Conservation (phyloP, 371 early-diverging fungal genomes). For the Quaeritorhiza haematococci region DNA sequence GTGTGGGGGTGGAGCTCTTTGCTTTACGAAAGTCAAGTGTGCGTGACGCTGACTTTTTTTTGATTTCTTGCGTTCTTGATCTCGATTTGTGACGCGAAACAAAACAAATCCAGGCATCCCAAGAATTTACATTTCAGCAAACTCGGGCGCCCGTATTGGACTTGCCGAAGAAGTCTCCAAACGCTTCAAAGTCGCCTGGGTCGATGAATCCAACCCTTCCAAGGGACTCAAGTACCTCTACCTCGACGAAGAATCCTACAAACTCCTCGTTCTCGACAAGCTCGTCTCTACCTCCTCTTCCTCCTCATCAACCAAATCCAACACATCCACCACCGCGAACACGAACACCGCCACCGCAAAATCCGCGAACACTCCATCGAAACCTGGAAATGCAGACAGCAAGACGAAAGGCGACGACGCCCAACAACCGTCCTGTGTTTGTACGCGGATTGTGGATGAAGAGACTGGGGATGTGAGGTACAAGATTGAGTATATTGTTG, state of each 20-base stretch:
- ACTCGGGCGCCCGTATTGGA: slow-evolving; percentile 99
- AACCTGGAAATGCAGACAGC: slow-evolving; percentile 35
- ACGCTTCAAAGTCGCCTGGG: slow-evolving; percentile 84
- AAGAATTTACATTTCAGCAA: slow-evolving; percentile 94
- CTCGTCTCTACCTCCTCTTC: no score
- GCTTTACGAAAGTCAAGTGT: no score
- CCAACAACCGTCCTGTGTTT: slow-evolving; percentile 55
- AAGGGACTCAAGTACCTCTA: slow-evolving; percentile 93
- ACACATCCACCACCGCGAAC: no score
- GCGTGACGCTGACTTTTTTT: background rate
- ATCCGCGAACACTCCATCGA: slow-evolving; percentile 20
- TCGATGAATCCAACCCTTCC: slow-evolving; percentile 68
- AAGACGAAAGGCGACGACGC: slow-evolving; percentile 48
- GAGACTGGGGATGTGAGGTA: slow-evolving; percentile 74
- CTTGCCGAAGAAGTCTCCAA: slow-evolving; percentile 87
- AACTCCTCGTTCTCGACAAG: slow-evolving; percentile 5
- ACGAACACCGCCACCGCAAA: no score
- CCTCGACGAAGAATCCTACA: slow-evolving; percentile 65
- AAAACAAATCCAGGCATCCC: slow-evolving; percentile 67
- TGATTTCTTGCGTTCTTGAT: background rate
- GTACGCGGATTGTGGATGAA: slow-evolving; percentile 29
- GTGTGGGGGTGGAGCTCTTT: no score
- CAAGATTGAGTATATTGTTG: slow-evolving; percentile 87
- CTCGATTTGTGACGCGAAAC: no score
- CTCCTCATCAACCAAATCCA: no score